Conservation (phyloP, 1,139 yeast species). For the Hemisphaericaspora xylanilytica region DNA sequence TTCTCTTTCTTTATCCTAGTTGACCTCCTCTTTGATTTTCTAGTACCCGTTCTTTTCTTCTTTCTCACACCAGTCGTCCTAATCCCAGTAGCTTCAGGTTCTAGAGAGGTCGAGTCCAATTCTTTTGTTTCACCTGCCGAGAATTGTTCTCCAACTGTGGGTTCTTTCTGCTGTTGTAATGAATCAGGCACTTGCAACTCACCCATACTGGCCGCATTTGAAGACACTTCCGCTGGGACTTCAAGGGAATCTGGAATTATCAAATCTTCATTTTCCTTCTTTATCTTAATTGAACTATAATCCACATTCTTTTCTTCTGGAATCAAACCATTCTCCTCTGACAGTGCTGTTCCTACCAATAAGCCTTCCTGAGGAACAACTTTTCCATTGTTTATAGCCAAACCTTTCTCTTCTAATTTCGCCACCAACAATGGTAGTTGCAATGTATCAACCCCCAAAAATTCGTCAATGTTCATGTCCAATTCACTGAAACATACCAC, state of each 20-base stretch:
- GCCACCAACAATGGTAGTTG: slow-evolving; percentile 3
- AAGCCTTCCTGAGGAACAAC: background rate
- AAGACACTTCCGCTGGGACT: background rate
- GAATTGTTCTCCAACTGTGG: background rate
- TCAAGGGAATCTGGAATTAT: slow-evolving; percentile 3
- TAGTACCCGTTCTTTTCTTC: background rate
- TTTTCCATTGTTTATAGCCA: slow-evolving; percentile 4
- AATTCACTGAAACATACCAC: slow-evolving; percentile 9
- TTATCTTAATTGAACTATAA: background rate
- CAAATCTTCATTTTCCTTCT: background rate
- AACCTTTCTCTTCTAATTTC: slow-evolving; percentile 5
- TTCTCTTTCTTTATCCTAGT: slow-evolving; percentile 1
- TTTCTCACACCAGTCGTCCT: no score
- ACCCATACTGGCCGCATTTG: no score
- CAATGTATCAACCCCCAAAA: slow-evolving; percentile 1
- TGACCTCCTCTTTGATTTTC: slow-evolving; percentile 2
- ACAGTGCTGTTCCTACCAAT: background rate
- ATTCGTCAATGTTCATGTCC: slow-evolving; percentile 9
- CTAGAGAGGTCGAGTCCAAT: background rate
- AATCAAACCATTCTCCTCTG: no score
- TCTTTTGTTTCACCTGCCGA: no score
- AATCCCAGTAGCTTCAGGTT: no score
- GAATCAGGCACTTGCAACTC: slow-evolving; percentile 2
- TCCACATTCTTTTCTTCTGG: background rate
- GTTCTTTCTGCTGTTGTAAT: background rate